These are phyloP conservation scores for Solanum hybrid DNA, from an alignment of 305 asterid species.

Conservation along the genomic window DNA sequence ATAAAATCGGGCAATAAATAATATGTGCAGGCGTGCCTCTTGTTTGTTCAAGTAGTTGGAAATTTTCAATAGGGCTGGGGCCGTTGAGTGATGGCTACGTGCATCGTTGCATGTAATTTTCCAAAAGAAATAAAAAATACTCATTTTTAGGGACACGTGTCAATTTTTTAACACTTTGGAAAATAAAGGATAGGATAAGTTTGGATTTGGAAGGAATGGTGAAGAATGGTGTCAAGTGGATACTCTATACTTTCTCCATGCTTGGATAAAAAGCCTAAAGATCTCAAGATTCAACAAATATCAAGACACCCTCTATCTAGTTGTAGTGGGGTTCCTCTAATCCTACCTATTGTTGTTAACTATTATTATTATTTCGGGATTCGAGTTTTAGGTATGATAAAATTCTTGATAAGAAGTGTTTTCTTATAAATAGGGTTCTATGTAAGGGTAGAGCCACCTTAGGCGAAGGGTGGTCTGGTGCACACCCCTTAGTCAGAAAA, in stretches of 20 bases:
- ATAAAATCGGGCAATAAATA: background rate
- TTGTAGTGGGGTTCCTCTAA: background rate
- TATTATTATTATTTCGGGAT: too few relatives aligned
- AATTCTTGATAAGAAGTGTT: background rate
- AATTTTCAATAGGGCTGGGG: background rate
- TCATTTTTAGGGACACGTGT: constrained; percentile 20
- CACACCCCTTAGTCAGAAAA: accelerated
- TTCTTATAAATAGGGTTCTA: background rate
- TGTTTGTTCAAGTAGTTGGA: constrained; percentile 8
- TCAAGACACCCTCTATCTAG: background rate
- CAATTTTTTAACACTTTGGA: background rate
- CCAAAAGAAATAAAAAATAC: background rate
- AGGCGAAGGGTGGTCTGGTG: too few relatives aligned
- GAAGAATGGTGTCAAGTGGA: constrained; percentile 23
- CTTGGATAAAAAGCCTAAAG: background rate
- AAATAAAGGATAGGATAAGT: constrained; percentile 4
- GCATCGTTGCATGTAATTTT: constrained; percentile 10
- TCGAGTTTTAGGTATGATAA: too few relatives aligned
- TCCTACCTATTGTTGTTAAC: background rate
- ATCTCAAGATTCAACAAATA: background rate
- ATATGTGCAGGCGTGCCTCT: constrained; percentile 23
- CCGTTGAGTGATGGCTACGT: constrained; percentile 11
- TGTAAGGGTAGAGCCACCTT: background rate
- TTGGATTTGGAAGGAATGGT: constrained; percentile 34
- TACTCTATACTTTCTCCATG: constrained; percentile 5